Conservation (phyloP, 805 yeast species). For the Pachysolen tannophilus region DNA sequence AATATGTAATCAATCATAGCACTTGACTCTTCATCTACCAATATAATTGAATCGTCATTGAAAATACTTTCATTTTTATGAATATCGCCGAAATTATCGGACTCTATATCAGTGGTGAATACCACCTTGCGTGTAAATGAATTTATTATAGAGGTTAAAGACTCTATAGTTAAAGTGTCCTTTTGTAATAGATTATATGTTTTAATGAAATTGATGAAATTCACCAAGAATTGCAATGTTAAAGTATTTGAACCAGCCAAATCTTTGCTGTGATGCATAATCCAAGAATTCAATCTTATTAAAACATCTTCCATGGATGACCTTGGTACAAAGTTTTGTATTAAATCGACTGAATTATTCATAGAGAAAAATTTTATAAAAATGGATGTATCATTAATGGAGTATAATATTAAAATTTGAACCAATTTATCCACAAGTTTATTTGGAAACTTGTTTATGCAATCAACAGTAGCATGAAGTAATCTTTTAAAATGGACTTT, state of each 20-base stretch:
- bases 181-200: constrained; percentile 7
- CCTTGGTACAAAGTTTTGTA: neutral
- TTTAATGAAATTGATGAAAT: neutral
- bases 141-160: constrained; percentile 13
- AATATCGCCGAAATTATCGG: no score
- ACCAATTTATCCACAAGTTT: neutral
- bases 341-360: constrained; percentile 1
- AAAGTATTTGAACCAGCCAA: neutral
- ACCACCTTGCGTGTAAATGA: constrained; percentile 12
- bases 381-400: neutral
- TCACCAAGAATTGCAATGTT: constrained; percentile 1
- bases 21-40: neutral
- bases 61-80: constrained; percentile 2
- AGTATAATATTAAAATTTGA: neutral
- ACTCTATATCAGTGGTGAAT: constrained; percentile 11
- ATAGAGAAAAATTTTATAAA: constrained; percentile 3
- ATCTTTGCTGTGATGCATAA: neutral
- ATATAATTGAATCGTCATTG: constrained; percentile 7
- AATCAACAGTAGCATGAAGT: neutral
- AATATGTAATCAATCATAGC: neutral
- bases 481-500: neutral
- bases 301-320: neutral
- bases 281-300: neutral
- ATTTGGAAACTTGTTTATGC: neutral
- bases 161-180: constrained; percentile 8